Evolutionary conservation across 371 early-diverging fungal species (phyloP).

Genomic region (Apophysomyces variabilis): DNA sequence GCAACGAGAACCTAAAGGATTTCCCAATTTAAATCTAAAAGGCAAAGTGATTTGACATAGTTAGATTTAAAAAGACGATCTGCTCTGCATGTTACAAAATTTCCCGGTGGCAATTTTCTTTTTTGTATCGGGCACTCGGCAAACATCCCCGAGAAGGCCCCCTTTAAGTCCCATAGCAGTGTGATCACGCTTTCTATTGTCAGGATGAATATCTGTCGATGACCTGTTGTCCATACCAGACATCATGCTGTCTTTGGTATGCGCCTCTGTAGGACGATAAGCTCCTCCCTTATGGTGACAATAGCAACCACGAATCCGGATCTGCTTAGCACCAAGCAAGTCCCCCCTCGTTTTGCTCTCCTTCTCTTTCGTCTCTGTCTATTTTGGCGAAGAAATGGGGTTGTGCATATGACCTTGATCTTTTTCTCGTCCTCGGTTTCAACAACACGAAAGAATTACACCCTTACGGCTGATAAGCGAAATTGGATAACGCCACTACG

Average conservation of each 20-base stretch:
- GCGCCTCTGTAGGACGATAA: not conserved
- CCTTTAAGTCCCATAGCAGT: not conserved
- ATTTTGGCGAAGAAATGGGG: too few species aligned
- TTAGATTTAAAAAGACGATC: not conserved
- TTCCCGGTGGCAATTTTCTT: not conserved
- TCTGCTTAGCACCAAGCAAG: too few species aligned
- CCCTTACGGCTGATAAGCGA: too few species aligned
- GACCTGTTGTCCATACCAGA: not conserved
- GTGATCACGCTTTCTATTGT: constrained; percentile 1
- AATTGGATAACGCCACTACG: too few species aligned
- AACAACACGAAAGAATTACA: too few species aligned
- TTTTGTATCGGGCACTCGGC: not conserved
- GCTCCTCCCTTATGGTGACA: too few species aligned
- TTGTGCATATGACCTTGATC: too few species aligned
- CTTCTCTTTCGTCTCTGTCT: too few species aligned
- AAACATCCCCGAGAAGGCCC: not conserved
- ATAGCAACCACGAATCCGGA: too few species aligned
- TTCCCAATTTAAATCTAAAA: not conserved
- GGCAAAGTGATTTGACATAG: not conserved
- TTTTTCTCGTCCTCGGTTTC: too few species aligned
- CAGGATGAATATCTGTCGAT: not conserved
- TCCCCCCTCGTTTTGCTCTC: too few species aligned
- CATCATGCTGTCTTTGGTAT: not conserved
- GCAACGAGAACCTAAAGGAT: too few species aligned
- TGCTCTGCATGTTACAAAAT: not conserved